These are phyloP conservation scores for Elasticomyces elasticus DNA, from an alignment of 495 filamentous ascomycete species.

Conservation along the genomic window DNA sequence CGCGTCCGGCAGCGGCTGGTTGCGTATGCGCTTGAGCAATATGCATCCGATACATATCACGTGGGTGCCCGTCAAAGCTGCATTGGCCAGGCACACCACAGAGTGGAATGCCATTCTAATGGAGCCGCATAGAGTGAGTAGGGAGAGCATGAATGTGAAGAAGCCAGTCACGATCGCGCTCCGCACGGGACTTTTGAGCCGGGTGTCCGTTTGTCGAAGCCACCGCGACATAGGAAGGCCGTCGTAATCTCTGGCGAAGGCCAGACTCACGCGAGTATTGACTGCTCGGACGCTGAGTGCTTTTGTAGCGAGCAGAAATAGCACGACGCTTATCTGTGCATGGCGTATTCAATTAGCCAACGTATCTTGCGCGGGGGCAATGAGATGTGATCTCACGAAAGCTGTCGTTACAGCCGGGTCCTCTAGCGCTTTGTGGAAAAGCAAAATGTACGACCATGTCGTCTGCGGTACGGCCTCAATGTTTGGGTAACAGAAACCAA, in stretches of 20 bases:
- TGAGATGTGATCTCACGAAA: too few species aligned
- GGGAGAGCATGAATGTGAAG: constrained; percentile 13
- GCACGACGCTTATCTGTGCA: too few species aligned
- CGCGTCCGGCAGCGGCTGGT: neutral
- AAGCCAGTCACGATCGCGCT: neutral
- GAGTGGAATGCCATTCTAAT: constrained; percentile 18
- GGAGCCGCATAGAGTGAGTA: constrained; percentile 24
- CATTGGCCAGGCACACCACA: constrained; percentile 18
- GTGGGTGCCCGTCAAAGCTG: constrained; percentile 14
- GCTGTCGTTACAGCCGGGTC: neutral
- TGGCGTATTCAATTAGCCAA: too few species aligned
- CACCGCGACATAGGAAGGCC: neutral
- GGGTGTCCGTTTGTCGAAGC: neutral
- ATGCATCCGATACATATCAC: constrained; percentile 15
- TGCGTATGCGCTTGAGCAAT: neutral
- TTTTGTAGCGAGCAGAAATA: neutral
- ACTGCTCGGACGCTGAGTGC: neutral
- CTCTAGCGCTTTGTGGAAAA: constrained; percentile 18
- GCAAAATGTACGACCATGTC: constrained; percentile 7
- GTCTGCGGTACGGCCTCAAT: constrained; percentile 5
- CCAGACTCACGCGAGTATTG: neutral
- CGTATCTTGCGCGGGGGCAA: too few species aligned
- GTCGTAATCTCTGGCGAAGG: neutral
- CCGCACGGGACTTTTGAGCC: neutral
- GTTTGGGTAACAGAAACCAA: constrained; percentile 6